phyloP scores from a whole-genome alignment of 257 asterid species.

The Phtheirospermum japonicum region DNA sequence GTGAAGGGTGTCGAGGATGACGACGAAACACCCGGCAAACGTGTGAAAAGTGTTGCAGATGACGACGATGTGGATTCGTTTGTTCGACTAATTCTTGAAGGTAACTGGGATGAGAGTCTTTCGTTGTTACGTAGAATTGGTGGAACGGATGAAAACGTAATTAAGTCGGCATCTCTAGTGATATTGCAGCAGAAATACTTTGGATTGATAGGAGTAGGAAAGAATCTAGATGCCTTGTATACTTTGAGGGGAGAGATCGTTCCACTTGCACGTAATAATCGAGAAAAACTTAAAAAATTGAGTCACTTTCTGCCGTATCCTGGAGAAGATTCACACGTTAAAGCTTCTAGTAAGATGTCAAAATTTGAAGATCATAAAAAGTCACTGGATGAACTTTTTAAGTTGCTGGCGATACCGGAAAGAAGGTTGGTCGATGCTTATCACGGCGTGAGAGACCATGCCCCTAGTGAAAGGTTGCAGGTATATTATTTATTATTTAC shows the following conservation, averaged over 20 bases:
- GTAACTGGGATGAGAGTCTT: neutral
- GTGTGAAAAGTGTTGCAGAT: neutral
- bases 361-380: neutral
- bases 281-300: neutral
- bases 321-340: neutral
- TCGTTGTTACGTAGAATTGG: neutral
- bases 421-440: neutral
- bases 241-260: neutral
- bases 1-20: neutral
- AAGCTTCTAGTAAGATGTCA: neutral
- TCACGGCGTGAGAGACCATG: neutral
- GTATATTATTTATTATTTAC: neutral
- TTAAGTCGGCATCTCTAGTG: neutral
- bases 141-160: neutral
- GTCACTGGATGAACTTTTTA: neutral
- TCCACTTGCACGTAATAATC: neutral
- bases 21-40: neutral
- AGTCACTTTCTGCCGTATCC: neutral
- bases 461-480: conserved; percentile 1
- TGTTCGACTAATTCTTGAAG: neutral
- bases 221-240: neutral
- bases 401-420: neutral
- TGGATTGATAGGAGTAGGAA: neutral
- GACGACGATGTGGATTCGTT: neutral
- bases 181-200: conserved; percentile 1